Percentiles rank a stretch among this genome's conserved stretches.
Evolutionary conservation across 768 basidiomycete genomes (phyloP).

Genomic region (Podaxis sp.): DNA sequence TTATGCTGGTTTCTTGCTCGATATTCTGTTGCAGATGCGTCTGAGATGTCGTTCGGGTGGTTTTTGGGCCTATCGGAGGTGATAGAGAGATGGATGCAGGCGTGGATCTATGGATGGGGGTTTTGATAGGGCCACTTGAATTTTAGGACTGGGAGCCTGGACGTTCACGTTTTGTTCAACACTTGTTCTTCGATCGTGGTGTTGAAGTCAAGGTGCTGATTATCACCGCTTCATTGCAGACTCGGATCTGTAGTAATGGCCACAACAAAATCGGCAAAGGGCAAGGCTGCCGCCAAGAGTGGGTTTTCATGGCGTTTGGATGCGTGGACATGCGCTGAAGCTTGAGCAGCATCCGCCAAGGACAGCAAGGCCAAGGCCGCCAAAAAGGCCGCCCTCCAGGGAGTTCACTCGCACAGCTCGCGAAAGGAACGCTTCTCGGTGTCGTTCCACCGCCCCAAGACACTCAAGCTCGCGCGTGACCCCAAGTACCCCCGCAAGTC

Average conservation of each 20-base stretch:
- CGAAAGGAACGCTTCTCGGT: constrained; percentile 86
- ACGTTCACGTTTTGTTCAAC: background rate
- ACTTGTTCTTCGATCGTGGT: background rate
- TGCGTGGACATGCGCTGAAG: background rate
- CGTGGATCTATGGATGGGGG: constrained; percentile 17
- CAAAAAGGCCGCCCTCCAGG: constrained; percentile 95
- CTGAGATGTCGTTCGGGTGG: constrained; percentile 8
- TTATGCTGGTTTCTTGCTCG: constrained; percentile 10
- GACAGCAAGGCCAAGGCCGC: constrained; percentile 85
- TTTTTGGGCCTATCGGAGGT: constrained; percentile 9
- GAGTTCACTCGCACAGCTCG: constrained; percentile 67
- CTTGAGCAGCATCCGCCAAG: constrained; percentile 35
- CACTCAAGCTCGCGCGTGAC: constrained; percentile 75
- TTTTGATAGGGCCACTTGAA: constrained; percentile 5
- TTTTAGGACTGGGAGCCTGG: background rate
- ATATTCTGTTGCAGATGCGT: background rate
- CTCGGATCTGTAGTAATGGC: constrained; percentile 45
- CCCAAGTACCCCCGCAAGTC: constrained; percentile 97
- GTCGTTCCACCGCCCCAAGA: constrained; percentile 96
- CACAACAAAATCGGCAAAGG: constrained; percentile 66
- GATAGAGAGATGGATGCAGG: constrained; percentile 20
- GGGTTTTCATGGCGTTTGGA: constrained; percentile 18
- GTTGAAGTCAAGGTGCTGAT: constrained; percentile 8
- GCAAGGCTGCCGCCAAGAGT: constrained; percentile 54
- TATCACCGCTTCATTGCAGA: constrained; percentile 5